phyloP scores from a whole-genome alignment of 2,329 filamentous ascomycete species.

The Ophidiomyces ophidiicola region DNA sequence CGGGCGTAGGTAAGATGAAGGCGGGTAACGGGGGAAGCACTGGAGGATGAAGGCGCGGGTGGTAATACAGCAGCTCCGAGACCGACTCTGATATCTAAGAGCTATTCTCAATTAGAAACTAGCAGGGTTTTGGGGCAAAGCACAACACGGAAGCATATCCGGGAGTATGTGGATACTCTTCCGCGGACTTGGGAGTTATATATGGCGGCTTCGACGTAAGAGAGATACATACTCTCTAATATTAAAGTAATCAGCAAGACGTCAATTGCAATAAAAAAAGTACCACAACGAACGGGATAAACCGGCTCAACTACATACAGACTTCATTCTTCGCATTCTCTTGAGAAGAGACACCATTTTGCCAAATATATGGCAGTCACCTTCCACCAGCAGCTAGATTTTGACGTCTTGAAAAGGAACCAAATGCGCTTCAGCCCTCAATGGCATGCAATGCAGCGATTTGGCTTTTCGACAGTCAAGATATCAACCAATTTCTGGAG shows the following conservation, averaged over 20 bases:
- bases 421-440: too few relatives aligned
- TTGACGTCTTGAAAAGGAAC: constrained; percentile 14
- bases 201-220: constrained; percentile 4
- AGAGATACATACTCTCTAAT: constrained; percentile 7
- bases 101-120: constrained; percentile 2
- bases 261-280: constrained; percentile 13
- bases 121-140: constrained; percentile 10
- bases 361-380: constrained; percentile 14
- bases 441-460: too few relatives aligned
- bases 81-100: constrained; percentile 53
- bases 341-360: constrained; percentile 41
- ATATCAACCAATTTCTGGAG: too few relatives aligned
- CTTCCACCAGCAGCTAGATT: constrained; percentile 12
- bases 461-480: too few relatives aligned
- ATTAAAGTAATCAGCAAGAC: not conserved
- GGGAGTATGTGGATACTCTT: too few relatives aligned
- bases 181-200: too few relatives aligned
- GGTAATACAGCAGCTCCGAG: constrained; percentile 74
- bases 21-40: constrained; percentile 30
- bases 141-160: too few relatives aligned
- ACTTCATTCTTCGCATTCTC: constrained; percentile 62
- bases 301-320: constrained; percentile 42
- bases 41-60: constrained; percentile 20
- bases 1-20: constrained; percentile 35
- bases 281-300: constrained; percentile 11